Conservation (phyloP, 805 yeast genomes). For the Jamesozyma hellenica region DNA sequence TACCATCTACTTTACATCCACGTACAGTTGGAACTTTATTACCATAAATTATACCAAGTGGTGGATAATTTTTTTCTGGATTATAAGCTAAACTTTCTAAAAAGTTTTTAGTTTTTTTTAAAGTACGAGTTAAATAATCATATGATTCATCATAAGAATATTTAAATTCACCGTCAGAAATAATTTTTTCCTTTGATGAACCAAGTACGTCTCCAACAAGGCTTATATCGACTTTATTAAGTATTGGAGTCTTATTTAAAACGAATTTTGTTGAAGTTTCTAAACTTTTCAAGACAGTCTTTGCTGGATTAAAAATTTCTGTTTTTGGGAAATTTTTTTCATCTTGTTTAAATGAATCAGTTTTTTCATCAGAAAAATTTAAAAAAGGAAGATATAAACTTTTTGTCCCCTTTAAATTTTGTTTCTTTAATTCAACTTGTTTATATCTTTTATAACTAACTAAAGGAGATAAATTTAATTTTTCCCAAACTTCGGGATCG, state of each 20-base stretch:
- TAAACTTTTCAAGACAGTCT: neutral
- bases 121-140: conserved; percentile 51
- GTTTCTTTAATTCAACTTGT: neutral
- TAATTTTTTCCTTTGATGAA: neutral
- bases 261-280: conserved; percentile 7
- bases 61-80: conserved; percentile 57
- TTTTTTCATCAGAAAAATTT: neutral
- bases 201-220: neutral
- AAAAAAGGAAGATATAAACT: too few species aligned
- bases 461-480: conserved; percentile 64
- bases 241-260: conserved; percentile 7
- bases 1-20: conserved; percentile 57
- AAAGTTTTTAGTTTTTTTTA: conserved; percentile 50
- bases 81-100: conserved; percentile 46
- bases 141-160: conserved; percentile 44
- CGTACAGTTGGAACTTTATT: conserved; percentile 76
- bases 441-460: conserved; percentile 34
- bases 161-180: conserved; percentile 14
- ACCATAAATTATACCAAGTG: conserved; percentile 74
- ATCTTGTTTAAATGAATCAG: conserved; percentile 1
- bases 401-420: too few species aligned
- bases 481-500: conserved; percentile 71
- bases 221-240: conserved; percentile 5
- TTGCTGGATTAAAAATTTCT: neutral
- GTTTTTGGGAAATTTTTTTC: conserved; percentile 1